Evolutionary conservation across 2,329 filamentous ascomycete genomes (phyloP), one percentile per base, ranked within the genome.

Genomic region (Biscogniauxia sp.): DNA sequence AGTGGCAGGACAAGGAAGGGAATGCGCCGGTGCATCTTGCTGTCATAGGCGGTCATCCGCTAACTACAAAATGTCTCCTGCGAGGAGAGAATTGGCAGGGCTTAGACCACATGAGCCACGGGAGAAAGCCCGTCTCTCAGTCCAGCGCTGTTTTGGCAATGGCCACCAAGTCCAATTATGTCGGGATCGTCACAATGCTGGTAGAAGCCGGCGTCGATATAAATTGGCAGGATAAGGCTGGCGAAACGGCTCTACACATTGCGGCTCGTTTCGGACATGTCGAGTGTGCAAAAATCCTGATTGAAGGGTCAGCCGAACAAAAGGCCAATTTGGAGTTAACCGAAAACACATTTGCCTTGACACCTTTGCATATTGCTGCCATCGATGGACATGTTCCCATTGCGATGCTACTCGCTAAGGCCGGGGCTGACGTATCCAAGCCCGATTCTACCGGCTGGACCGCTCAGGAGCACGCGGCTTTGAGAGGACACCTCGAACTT

Each of bases 1-100:
- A 88, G 63, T 98, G 94, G 94, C 94, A 97, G 76, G 95, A 99
- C 72, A 85, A 87, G 20, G 95, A 98, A 70, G 94, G 95, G 19
- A 92, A 90, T 74, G 92, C 93, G 9, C 95, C 95, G 0, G 80
- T 99, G 51, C 94, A 99, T 78, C 84, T 99, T 52, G 92, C 91
- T 69, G 94, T 98, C 25, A 91, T 97, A 54, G 93, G 92, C 51
- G 94, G 94, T 0, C 95, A 99, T 74, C 88, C 91, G 2, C 79
- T 93, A 56, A 97, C 94, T 0, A 97, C 93, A 0, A 86, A 90
- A 67, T 85, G 88, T 17, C 83, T 99, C 3, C 81, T 99, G 0
- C 86, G 90, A 60, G 89, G 91, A 2, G 93, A 96, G 72, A 88
- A 89, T 64, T 92, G 89, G 88, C 82, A 87, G 65, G 89, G 88